Evolutionary conservation across 2,329 filamentous ascomycete genomes (phyloP).

Genomic region (Sporothrix pallida): DNA sequence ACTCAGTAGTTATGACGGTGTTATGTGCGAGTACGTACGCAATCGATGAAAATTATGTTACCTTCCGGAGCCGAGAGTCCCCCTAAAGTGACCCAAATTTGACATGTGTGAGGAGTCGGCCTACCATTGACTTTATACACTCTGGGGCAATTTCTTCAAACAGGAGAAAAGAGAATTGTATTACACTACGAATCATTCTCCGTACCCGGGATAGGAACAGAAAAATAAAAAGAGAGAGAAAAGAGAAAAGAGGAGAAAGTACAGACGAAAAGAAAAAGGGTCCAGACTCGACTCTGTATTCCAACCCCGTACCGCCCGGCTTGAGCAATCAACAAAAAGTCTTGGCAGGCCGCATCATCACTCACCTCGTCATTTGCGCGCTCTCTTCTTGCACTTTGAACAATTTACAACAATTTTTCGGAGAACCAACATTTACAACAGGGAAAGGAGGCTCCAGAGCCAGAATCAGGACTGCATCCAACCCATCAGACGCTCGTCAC

Average conservation of each 20-base stretch:
- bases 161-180: background rate
- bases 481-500: background rate
- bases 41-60: background rate
- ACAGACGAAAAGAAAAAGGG: background rate
- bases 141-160: conserved; percentile 1
- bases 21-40: background rate
- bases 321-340: conserved; percentile 9
- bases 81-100: background rate
- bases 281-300: background rate
- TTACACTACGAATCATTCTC: conserved; percentile 8
- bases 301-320: background rate
- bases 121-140: conserved; percentile 8
- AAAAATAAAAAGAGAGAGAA: background rate
- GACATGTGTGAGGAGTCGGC: conserved; percentile 1
- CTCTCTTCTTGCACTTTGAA: background rate
- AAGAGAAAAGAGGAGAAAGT: background rate
- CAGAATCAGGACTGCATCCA: too few species aligned
- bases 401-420: background rate
- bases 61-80: conserved; percentile 2
- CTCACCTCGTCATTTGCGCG: background rate
- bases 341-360: background rate
- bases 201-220: background rate
- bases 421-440: background rate
- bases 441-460: too few species aligned
- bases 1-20: background rate